phyloP scores from a whole-genome alignment of 176 grass and related monocot genomes.

The Oryza glumipatula region DNA sequence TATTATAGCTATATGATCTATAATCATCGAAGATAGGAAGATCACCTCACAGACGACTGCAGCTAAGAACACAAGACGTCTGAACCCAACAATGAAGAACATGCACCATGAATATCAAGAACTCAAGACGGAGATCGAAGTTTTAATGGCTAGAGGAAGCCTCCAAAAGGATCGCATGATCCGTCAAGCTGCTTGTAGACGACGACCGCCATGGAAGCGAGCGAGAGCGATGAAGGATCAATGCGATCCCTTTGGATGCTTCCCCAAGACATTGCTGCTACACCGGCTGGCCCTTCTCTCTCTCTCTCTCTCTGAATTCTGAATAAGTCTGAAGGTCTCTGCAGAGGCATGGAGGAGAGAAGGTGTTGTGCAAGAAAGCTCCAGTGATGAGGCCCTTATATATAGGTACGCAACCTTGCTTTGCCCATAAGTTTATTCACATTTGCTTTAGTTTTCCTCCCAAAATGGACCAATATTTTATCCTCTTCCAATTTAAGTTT shows the following conservation, averaged over 20 bases:
- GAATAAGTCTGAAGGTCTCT: not conserved
- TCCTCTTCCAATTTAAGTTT: not conserved
- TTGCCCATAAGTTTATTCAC: constrained; percentile 39
- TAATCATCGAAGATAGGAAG: not conserved
- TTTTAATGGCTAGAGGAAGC: constrained; percentile 72
- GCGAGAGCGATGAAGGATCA: constrained; percentile 44
- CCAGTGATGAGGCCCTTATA: constrained; percentile 58
- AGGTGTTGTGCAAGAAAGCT: constrained; percentile 53
- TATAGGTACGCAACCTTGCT: constrained; percentile 54
- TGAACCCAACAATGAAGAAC: not conserved
- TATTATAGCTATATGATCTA: not conserved
- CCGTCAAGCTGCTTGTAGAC: constrained; percentile 17
- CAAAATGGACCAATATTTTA: constrained; percentile 42
- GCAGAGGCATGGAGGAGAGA: constrained; percentile 15
- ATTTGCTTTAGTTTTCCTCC: constrained; percentile 36
- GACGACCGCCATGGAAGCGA: constrained; percentile 18
- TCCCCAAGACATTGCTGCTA: constrained; percentile 52
- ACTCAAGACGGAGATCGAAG: constrained; percentile 20
- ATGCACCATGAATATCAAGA: not conserved
- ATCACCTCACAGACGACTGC: not conserved
- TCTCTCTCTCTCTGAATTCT: constrained; percentile 20
- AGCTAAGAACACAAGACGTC: not conserved
- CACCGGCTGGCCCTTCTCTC: not conserved
- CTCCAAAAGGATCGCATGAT: constrained; percentile 86
- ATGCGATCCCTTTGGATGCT: constrained; percentile 92